These are phyloP conservation scores for Biscogniauxia mediterranea DNA, from an alignment of 2,329 filamentous ascomycete genomes.

Conservation along the genomic window DNA sequence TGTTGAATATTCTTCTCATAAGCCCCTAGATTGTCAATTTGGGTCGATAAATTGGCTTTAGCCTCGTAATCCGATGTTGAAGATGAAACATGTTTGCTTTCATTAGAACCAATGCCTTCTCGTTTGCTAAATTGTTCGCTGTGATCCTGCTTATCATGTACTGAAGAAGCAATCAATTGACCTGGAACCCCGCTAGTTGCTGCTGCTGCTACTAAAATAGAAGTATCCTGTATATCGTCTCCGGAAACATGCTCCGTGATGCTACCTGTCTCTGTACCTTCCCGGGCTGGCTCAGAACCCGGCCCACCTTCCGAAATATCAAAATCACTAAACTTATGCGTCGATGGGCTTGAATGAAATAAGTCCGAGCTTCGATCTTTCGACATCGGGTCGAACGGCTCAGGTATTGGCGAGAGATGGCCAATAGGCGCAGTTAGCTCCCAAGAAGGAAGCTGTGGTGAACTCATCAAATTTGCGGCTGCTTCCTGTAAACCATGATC, in stretches of 20 bases:
- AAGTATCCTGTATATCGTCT: constrained; percentile 3
- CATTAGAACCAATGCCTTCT: not conserved
- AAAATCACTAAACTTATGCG: constrained; percentile 21
- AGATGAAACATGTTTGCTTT: constrained; percentile 4
- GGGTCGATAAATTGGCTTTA: constrained; percentile 5
- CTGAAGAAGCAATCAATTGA: constrained; percentile 9
- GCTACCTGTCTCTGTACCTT: constrained; percentile 5
- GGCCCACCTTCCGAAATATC: constrained; percentile 15
- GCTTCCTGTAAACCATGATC: not conserved
- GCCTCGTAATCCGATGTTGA: constrained; percentile 3
- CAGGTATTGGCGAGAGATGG: constrained; percentile 30
- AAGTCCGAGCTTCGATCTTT: constrained; percentile 45
- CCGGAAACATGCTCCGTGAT: constrained; percentile 6
- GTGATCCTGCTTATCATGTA: constrained; percentile 3
- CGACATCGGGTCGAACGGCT: constrained; percentile 40
- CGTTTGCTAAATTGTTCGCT: constrained; percentile 3
- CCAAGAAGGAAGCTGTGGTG: constrained; percentile 12
- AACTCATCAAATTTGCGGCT: constrained; percentile 1
- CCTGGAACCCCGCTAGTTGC: constrained; percentile 1
- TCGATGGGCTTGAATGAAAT: constrained; percentile 38
- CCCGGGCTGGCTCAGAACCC: constrained; percentile 10
- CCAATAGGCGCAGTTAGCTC: constrained; percentile 16
- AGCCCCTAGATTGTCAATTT: constrained; percentile 7
- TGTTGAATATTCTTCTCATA: constrained; percentile 10
- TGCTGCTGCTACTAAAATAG: constrained; percentile 4